Base-by-base conservation (phyloP, 257 asterid species). In the Penstemon davidsonii region DNA sequence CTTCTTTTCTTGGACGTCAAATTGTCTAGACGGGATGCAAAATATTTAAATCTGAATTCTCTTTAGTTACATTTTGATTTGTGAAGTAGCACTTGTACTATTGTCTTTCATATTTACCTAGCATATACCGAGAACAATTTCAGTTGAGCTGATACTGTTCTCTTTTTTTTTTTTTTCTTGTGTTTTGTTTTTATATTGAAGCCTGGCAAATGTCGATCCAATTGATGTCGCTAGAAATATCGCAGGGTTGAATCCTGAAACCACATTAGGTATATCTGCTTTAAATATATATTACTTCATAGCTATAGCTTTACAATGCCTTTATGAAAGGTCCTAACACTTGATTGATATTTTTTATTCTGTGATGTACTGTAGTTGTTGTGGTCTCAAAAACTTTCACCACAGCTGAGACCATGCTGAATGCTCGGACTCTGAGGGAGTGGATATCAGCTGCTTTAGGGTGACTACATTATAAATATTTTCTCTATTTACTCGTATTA, bases 191-290 rank as follows among this genome's bases (percentile, higher is more conserved):
- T 73, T 70, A 36, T 75, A 60, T 75, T 77, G 78, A 79, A 94
- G 97, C 82, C 99, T 91, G 49, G 99, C 99, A 68, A 94, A 94
- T 80, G 99, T 94, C 7, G 99, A 94, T 75, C 99, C 99, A 58
- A 86, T 94, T 78, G 99, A 94, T 71, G 84, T 94, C 7, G 96
- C 95, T 41, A 82, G 87, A 81, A 94, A 87, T 73, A 87, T 91
- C 52, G 70, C 85, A 37, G 97, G 95, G 74, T 70, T 94, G 79
- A 74, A 87, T 79, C 99, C 99, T 79, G 97, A 94, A 84, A 94
- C 99, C 55, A 91, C 99, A 47, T 80, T 94, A 77, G 99, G 99
- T 91, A 78, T 58, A 54, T 73, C 55, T 62, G 19, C 66, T 55
- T 15, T 55, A 15, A 61, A 46, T 51, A 18, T 70, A 11, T 70